These are phyloP conservation scores for Yueomyces sinensis DNA, from an alignment of 805 yeast genomes.

Conservation along the genomic window DNA sequence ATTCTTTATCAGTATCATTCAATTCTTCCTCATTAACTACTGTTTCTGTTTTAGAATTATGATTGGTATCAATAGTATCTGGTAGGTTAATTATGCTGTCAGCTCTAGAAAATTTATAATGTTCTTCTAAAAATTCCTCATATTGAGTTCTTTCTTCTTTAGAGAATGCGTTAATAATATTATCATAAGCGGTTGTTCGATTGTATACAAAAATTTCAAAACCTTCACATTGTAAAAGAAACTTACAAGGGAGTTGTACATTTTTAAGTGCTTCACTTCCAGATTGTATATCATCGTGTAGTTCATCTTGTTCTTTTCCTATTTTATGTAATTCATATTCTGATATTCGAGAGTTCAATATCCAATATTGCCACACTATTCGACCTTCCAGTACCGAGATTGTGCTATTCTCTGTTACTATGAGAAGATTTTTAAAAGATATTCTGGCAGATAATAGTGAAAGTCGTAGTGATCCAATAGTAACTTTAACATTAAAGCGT, in stretches of 20 bases:
- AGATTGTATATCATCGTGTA: conserved; percentile 3
- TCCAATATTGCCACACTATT: conserved; percentile 90
- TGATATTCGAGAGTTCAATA: conserved; percentile 29
- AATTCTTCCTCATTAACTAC: conserved; percentile 1
- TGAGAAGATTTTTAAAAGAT: conserved; percentile 59
- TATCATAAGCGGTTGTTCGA: conserved; percentile 64
- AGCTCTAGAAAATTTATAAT: neutral
- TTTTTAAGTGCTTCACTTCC: conserved; percentile 21
- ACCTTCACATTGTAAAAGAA: conserved; percentile 54
- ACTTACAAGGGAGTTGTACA: conserved; percentile 39
- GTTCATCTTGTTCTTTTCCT: conserved; percentile 3
- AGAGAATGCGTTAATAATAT: conserved; percentile 30
- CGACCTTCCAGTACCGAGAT: conserved; percentile 57
- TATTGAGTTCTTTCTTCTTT: conserved; percentile 12
- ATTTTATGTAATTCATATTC: conserved; percentile 3
- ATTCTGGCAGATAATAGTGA: conserved; percentile 76
- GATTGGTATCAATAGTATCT: conserved; percentile 1
- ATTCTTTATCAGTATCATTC: neutral
- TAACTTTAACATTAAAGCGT: conserved; percentile 40
- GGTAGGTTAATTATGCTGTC: neutral
- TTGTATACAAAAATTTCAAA: conserved; percentile 76
- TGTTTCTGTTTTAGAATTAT: conserved; percentile 8
- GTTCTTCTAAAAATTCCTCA: conserved; percentile 11
- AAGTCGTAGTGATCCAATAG: conserved; percentile 60
- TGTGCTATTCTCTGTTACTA: conserved; percentile 64